Evolutionary conservation across 2,329 filamentous ascomycete genomes (phyloP), one percentile per base, ranked within the genome.

Genomic region (Paecilomyces formosus): DNA sequence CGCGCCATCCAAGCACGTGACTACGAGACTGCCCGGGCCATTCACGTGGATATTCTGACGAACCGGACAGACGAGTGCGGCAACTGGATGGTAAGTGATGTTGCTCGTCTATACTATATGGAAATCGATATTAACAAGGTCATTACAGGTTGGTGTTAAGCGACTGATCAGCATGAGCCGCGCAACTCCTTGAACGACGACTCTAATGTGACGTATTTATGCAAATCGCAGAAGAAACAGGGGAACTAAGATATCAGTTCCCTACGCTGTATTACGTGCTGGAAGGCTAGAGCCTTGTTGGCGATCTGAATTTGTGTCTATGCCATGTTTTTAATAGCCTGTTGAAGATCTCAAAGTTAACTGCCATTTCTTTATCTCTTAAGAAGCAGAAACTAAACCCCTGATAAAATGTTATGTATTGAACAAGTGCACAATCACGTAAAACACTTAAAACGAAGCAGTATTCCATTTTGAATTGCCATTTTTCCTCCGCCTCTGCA

Each of bases 11-110:
- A 89, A 65, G 74, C 78, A 57, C 87, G 85, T 77, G 81, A 94
- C 65, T 92, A 89, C 64, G 82, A 85, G 50, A 79, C 78, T 26
- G 89, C 89, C 2, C 80, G 85, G 56, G 81, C 78, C 58, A 80
- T 92, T 55, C 89, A 92, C 73, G 80, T 89, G 51, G 86, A 92
- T 63, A 87, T 93, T 58, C 85, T 91, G 73, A 84, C 83, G 56
- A 87, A 90, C 72, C 88, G 88, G 78, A 88, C 84, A 1, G 88
- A 91, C 53, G 88, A 93, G 71, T 92, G 89, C 71, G 88, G 88
- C 57, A 88, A 90, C 70, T 93, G 90, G 90, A 92, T 93, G 88
- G 89, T 92, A 79, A 79, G 86, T 79, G 55, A 1, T 57, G 30
- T 55, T 24, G 2, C 21, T 15, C 24, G 22, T 8, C 35, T 8